These are phyloP conservation scores for Ajuga chamaepitys DNA, from an alignment of 257 asterid genomes.

Conservation along the genomic window DNA sequence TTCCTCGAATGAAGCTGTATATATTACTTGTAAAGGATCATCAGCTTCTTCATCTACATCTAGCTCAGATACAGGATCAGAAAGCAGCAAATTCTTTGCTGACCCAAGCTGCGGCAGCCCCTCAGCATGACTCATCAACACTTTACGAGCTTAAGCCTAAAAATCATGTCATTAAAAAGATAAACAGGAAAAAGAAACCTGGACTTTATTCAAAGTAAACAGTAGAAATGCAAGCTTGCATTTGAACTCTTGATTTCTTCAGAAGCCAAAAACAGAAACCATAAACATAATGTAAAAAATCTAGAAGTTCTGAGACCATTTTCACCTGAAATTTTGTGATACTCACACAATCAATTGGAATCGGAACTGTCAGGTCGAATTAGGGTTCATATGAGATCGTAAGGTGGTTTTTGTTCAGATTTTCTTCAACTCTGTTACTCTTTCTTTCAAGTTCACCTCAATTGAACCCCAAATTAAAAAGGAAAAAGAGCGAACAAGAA, in stretches of 20 bases:
- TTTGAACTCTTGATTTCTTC: background rate
- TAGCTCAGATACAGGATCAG: conserved; percentile 41
- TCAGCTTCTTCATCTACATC: conserved; percentile 45
- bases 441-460: background rate
- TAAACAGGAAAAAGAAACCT: background rate
- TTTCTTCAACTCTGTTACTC: background rate
- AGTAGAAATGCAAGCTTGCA: background rate
- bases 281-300: too few species aligned
- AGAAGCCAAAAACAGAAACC: too few species aligned
- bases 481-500: too few species aligned
- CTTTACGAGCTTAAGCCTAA: conserved; percentile 18
- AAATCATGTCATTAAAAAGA: conserved; percentile 6
- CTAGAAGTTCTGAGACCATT: background rate
- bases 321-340: background rate
- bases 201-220: background rate
- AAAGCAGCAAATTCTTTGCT: conserved; percentile 31
- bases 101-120: conserved; percentile 35
- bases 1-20: conserved; percentile 56
- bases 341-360: background rate
- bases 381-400: conserved; percentile 9
- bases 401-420: background rate
- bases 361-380: background rate
- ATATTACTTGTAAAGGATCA: conserved; percentile 28
- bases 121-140: conserved; percentile 51
- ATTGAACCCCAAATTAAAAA: too few species aligned